Evolutionary conservation across 2,329 filamentous ascomycete species (phyloP).

Genomic region (Aspergillus oerlinghausenensis): DNA sequence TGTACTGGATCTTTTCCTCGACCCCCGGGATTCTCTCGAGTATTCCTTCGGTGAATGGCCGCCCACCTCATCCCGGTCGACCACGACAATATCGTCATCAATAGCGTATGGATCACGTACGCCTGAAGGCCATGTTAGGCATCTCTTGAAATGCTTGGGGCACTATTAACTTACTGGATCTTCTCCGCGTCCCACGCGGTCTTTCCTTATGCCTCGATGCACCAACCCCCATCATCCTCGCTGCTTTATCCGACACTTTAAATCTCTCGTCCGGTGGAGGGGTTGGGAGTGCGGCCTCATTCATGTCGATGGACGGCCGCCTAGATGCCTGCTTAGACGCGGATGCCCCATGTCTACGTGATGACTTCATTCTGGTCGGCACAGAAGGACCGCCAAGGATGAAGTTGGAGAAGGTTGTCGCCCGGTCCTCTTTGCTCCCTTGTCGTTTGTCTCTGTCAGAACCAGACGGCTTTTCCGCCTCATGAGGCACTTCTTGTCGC

Average conservation of each 20-base stretch:
- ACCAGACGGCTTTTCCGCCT: constrained; percentile 61
- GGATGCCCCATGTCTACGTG: constrained; percentile 55
- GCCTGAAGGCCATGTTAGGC: constrained; percentile 11
- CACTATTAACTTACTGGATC: constrained; percentile 25
- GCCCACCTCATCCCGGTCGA: constrained; percentile 46
- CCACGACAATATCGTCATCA: constrained; percentile 59
- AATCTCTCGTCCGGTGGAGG: constrained; percentile 67
- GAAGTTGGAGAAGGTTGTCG: constrained; percentile 55
- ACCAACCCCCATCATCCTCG: constrained; percentile 65
- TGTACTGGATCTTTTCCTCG: constrained; percentile 34
- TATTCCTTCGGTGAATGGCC: constrained; percentile 28
- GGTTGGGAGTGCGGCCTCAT: constrained; percentile 59
- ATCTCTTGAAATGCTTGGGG: constrained; percentile 1
- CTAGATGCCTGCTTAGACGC: constrained; percentile 56
- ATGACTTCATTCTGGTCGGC: constrained; percentile 59
- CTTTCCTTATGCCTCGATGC: constrained; percentile 43
- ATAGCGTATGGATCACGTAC: constrained; percentile 57
- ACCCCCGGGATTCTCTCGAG: constrained; percentile 29
- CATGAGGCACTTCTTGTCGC: constrained; percentile 55
- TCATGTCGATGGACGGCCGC: constrained; percentile 64
- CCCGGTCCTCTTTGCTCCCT: constrained; percentile 52
- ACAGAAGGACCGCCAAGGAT: constrained; percentile 63
- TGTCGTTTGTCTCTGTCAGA: constrained; percentile 64
- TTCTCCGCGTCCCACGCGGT: constrained; percentile 51
- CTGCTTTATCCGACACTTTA: constrained; percentile 69